Evolutionary conservation across 2,329 filamentous ascomycete genomes (phyloP).

Genomic region (Pseudocercospora pini-densiflorae): DNA sequence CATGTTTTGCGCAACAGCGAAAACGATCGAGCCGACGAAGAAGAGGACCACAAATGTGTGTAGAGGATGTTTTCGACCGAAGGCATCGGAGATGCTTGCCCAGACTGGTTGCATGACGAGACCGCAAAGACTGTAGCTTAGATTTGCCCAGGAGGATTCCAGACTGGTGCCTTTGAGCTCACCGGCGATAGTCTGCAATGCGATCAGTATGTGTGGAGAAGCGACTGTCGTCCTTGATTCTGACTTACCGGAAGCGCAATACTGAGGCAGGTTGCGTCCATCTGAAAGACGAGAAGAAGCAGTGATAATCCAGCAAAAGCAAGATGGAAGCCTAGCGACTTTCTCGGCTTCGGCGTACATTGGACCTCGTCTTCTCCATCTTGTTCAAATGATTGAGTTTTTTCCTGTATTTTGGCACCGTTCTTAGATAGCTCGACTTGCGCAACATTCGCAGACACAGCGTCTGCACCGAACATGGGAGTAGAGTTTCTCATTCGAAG

Average conservation of each 20-base stretch:
- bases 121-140: neutral
- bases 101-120: slow-evolving; percentile 6
- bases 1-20: neutral
- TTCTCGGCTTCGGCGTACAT: neutral
- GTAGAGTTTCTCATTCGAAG: no score
- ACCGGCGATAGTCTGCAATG: neutral
- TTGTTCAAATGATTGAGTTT: neutral
- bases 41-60: neutral
- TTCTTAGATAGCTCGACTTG: neutral
- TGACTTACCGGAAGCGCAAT: slow-evolving; percentile 4
- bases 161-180: slow-evolving; percentile 1
- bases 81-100: neutral
- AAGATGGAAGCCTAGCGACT: neutral
- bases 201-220: neutral
- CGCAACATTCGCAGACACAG: neutral
- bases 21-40: slow-evolving; percentile 2
- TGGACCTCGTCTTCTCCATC: neutral
- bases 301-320: neutral
- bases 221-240: neutral
- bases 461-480: no score
- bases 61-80: slow-evolving; percentile 4
- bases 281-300: neutral
- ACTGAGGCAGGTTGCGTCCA: slow-evolving; percentile 4
- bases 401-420: neutral
- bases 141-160: slow-evolving; percentile 2